Evolutionary conservation across 495 filamentous ascomycete species (phyloP), one percentile per base, ranked within the genome.

Genomic region (Cryomyces minteri): DNA sequence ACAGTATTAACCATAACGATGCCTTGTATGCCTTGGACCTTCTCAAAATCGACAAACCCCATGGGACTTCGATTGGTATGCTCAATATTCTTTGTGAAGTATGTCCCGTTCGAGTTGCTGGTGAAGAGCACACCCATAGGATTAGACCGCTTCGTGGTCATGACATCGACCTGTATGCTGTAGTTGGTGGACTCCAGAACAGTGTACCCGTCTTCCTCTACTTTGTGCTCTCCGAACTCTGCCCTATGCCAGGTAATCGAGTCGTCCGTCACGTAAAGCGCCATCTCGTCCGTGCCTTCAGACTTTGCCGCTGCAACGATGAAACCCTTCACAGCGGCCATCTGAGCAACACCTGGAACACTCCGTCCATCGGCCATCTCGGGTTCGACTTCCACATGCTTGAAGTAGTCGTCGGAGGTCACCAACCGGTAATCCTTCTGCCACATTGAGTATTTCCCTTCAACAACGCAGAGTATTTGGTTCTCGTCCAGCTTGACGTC

Each of bases 51-150:
- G 37, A 96, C 86, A 29, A 71, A 67, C 5, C 82, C 84, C 4
- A 62, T 53, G 9, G 44, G 29, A 56, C 83, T 76, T 43, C 86
- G 77, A 61, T 98, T 96, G 31, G 87, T 94, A 58, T 95, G 76
- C 53, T 88, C 80, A 43, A 85, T 76, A 56, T 94, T 94, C 44
- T 79, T 74, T 0, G 76, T 86, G 60, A 95, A 98, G 57, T 92
- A 94, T 2, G 87, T 94, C 39, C 90, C 90, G 55, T 95, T 90
- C 14, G 84, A 94, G 53, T 96, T 96, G 55, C 88, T 95, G 6
- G 83, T 88, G 52, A 92, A 84, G 14, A 95, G 68, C 3, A 81
- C 74, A 25, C 90, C 90, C 73, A 94, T 84, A 5, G 81, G 77
- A 33, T 66, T 73, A 3, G 64, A 66, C 31, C 68, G 62, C 48